These are phyloP conservation scores for Aspergillus funiculosus DNA, from an alignment of 495 filamentous ascomycete genomes.

Conservation along the genomic window DNA sequence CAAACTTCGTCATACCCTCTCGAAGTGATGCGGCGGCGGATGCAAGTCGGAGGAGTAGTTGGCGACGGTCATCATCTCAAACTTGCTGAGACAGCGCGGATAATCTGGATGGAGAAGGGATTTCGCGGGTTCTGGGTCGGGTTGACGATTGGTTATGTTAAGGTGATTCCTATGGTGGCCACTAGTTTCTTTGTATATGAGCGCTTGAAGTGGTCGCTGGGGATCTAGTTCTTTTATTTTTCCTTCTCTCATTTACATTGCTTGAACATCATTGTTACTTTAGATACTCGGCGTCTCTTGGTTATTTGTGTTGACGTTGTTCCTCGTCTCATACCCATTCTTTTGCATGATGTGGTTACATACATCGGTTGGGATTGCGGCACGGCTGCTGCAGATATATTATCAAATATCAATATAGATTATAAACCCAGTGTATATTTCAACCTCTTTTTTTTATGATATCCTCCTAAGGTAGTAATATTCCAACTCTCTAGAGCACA, in stretches of 20 bases:
- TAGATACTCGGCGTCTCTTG: conserved; percentile 7
- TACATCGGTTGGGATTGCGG: conserved; percentile 17
- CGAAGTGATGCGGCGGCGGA: conserved; percentile 83
- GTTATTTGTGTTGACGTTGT: conserved; percentile 6
- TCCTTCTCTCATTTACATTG: neutral
- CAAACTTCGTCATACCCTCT: conserved; percentile 91
- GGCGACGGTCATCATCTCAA: conserved; percentile 76
- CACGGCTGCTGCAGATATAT: conserved; percentile 9
- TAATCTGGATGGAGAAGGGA: conserved; percentile 70
- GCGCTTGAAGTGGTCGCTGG: conserved; percentile 65
- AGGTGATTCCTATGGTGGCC: conserved; percentile 87
- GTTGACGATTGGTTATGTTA: conserved; percentile 88
- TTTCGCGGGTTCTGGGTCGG: conserved; percentile 86
- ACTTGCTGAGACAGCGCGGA: conserved; percentile 69
- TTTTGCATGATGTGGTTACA: conserved; percentile 15
- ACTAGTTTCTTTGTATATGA: conserved; percentile 77
- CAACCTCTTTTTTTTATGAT: no score
- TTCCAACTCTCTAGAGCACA: neutral
- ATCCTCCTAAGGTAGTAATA: no score
- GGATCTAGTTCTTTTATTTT: conserved; percentile 41
- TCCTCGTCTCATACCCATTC: conserved; percentile 18
- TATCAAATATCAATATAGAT: conserved; percentile 1
- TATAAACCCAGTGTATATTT: neutral
- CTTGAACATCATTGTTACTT: neutral
- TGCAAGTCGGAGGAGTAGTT: conserved; percentile 94